These are phyloP conservation scores for Thelonectria rubi DNA, from an alignment of 2,329 filamentous ascomycete genomes.

Conservation along the genomic window DNA sequence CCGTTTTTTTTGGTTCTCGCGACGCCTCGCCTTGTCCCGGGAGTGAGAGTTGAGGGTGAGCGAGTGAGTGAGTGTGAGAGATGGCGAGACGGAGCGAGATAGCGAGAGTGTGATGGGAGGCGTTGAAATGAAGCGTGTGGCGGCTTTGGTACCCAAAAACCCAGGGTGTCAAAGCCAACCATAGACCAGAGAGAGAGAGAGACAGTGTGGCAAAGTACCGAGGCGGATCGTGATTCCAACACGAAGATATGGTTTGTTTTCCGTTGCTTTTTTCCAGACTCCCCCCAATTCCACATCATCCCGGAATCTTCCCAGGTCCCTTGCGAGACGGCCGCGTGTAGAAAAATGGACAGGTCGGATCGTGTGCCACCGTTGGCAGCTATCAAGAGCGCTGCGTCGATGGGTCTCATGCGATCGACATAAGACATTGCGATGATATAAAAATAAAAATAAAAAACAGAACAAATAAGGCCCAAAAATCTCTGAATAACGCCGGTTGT, in stretches of 20 bases:
- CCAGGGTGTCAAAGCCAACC: slow-evolving; percentile 7
- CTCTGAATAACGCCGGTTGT: slow-evolving; percentile 43
- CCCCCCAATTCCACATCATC: slow-evolving; percentile 6
- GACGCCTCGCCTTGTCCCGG: slow-evolving; percentile 15
- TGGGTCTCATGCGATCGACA: slow-evolving; percentile 22
- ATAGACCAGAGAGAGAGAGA: neutral
- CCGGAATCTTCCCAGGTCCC: slow-evolving; percentile 20
- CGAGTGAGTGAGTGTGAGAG: slow-evolving; percentile 2
- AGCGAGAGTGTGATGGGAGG: slow-evolving; percentile 10
- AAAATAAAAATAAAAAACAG: slow-evolving; percentile 39
- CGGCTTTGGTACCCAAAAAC: slow-evolving; percentile 9
- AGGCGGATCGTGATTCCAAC: slow-evolving; percentile 26
- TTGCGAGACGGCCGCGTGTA: slow-evolving; percentile 18
- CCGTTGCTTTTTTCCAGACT: slow-evolving; percentile 24
- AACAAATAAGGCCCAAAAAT: slow-evolving; percentile 33
- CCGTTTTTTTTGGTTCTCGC: slow-evolving; percentile 19
- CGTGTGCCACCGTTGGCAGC: slow-evolving; percentile 25
- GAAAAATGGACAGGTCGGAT: slow-evolving; percentile 14
- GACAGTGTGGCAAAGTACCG: slow-evolving; percentile 7
- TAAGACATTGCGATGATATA: slow-evolving; percentile 28
- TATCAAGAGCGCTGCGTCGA: slow-evolving; percentile 25
- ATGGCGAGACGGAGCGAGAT: neutral
- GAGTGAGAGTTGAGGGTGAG: neutral
- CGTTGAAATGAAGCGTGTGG: slow-evolving; percentile 1
- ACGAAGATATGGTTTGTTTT: slow-evolving; percentile 14